Conservation (phyloP, 441 rosid genomes). For the Gossypium aridum region DNA sequence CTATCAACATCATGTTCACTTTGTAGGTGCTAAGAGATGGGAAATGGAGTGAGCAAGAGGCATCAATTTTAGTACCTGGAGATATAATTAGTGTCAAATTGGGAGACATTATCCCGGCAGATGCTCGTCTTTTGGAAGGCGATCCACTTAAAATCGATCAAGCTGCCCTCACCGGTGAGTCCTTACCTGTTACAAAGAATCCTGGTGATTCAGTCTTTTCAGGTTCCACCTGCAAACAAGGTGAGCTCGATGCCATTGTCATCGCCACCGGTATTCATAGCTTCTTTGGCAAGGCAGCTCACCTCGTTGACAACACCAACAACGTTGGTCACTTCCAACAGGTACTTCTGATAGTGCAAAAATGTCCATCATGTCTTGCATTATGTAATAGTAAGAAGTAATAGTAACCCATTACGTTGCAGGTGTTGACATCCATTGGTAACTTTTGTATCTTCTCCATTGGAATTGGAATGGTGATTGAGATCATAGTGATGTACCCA, state of each 20-base stretch:
- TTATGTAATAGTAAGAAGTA: neutral
- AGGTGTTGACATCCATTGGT: constrained; percentile 91
- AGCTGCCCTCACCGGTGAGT: constrained; percentile 86
- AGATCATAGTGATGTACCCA: constrained; percentile 72
- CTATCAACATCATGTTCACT: neutral
- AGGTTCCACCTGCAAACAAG: constrained; percentile 94
- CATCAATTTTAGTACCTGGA: constrained; percentile 81
- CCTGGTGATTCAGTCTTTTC: constrained; percentile 74
- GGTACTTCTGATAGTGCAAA: constrained; percentile 27
- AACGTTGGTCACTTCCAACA: constrained; percentile 86
- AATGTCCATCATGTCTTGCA: neutral
- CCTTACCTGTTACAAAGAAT: constrained; percentile 66
- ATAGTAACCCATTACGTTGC: neutral
- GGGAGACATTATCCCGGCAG: constrained; percentile 91
- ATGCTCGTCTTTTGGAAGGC: constrained; percentile 88
- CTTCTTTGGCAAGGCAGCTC: constrained; percentile 97
- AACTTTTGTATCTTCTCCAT: constrained; percentile 96
- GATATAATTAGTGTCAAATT: constrained; percentile 83
- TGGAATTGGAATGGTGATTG: constrained; percentile 69
- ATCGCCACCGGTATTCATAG: constrained; percentile 93
- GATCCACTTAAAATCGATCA: constrained; percentile 91
- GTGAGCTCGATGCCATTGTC: constrained; percentile 88
- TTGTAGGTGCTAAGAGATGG: constrained; percentile 75
- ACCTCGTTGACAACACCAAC: constrained; percentile 89
- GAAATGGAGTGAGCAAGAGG: constrained; percentile 83